Evolutionary conservation across 345 rosid species (phyloP).

Genomic region (Erysimum cheiranthoides): DNA sequence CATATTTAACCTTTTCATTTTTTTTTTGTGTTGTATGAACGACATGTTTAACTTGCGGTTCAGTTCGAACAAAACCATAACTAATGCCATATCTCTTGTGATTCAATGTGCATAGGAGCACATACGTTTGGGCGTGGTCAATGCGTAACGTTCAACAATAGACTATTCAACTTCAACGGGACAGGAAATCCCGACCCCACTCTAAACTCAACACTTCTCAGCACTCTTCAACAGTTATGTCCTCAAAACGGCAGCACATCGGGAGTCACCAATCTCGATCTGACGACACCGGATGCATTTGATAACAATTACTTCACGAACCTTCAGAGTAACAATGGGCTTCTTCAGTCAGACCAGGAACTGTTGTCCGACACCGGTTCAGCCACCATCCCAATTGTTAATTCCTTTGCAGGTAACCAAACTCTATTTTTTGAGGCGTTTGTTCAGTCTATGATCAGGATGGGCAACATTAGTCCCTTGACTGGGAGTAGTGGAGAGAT

Average conservation of each 20-base stretch:
- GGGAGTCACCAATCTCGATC: conserved; percentile 53
- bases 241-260: conserved; percentile 54
- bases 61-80: conserved; percentile 19
- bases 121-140: conserved; percentile 72
- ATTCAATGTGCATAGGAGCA: conserved; percentile 51
- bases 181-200: conserved; percentile 59
- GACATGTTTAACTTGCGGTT: conserved; percentile 4
- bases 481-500: conserved; percentile 66
- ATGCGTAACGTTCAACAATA: conserved; percentile 44
- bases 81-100: not conserved
- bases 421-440: conserved; percentile 64
- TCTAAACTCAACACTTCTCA: conserved; percentile 52
- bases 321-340: conserved; percentile 51
- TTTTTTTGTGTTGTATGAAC: too few species aligned
- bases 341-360: conserved; percentile 67
- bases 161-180: conserved; percentile 57
- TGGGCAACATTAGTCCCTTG: conserved; percentile 64
- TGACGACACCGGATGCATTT: conserved; percentile 56
- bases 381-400: conserved; percentile 52
- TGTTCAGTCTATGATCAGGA: conserved; percentile 60
- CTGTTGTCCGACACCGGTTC: conserved; percentile 60
- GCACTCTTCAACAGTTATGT: conserved; percentile 52
- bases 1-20: too few species aligned
- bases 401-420: conserved; percentile 48
- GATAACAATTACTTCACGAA: conserved; percentile 62